Percentiles rank a stretch among this genome's conserved stretches.
phyloP scores from a whole-genome alignment of 768 basidiomycete species.

The Lactarius psammicola region DNA sequence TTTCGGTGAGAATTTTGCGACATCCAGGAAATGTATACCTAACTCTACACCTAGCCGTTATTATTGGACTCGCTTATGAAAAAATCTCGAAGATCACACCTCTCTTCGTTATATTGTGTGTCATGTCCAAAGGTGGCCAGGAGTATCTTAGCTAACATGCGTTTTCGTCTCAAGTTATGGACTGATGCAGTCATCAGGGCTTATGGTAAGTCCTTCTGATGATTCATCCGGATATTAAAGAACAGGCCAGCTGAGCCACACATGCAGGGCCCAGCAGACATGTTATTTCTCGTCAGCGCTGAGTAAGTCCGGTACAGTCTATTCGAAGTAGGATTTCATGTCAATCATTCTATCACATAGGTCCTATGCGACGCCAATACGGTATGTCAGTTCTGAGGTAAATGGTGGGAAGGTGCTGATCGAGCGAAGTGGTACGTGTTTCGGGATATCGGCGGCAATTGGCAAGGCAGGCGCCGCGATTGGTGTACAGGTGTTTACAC shows the following conservation, averaged over 20 bases:
- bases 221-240: too few species aligned
- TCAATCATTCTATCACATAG: too few species aligned
- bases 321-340: too few species aligned
- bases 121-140: constrained; percentile 11
- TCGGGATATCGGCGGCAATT: constrained; percentile 64
- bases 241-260: too few species aligned
- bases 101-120: constrained; percentile 67
- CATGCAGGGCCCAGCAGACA: too few species aligned
- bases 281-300: too few species aligned
- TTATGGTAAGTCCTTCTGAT: too few species aligned
- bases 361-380: too few species aligned
- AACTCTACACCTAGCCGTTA: constrained; percentile 41
- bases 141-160: background rate
- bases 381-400: too few species aligned
- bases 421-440: constrained; percentile 56
- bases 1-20: too few species aligned
- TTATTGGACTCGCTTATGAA: constrained; percentile 59
- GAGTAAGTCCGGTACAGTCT: too few species aligned
- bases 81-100: constrained; percentile 60
- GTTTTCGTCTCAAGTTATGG: constrained; percentile 49
- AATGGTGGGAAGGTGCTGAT: constrained; percentile 10
- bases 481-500: constrained; percentile 68
- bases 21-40: too few species aligned
- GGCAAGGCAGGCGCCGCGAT: constrained; percentile 70
- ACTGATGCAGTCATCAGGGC: constrained; percentile 65